Base-by-base conservation (phyloP, 768 basidiomycete genomes). In the Lactarius sp. region DNA sequence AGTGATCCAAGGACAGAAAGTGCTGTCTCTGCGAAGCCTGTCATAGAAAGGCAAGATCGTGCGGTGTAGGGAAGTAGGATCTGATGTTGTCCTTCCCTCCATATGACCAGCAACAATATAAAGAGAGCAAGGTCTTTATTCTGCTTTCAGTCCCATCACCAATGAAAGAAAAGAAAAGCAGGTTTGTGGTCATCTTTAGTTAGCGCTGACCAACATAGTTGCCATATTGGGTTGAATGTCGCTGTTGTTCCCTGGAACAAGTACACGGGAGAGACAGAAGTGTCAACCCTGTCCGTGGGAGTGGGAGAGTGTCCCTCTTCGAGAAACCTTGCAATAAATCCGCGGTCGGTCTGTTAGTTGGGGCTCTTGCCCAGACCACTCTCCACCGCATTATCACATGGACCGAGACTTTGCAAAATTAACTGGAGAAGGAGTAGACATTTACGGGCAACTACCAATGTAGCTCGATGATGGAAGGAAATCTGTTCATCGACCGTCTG, bases 171-270 rank as follows among this genome's bases (percentile, higher is more conserved):
- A 14, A 36, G 27, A 10, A 20, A 14, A 36, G 27, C 58, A 27
- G 31, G n/a, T 8, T 22, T 5, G 39, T 44, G 4, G 16, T 22
- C 36, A n/a, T 1, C 18, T 16, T 52, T 16, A 51, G 47, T 52
- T 16, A 51, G 47, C 18, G 54, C 39, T n/a, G n/a, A 22, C n/a
- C 47, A 5, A 49, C 47, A 27, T 16, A 34, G 7, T 42, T 60
- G 41, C 63, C 63, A 44, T 64, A n/a, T 20, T 55, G 14, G 63
- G 63, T 55, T 63, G 55, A 57, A 63, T 33, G 56, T 49, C 22
- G n/a, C 34, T n/a, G 16, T 44, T 47, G 47, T 49, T 20, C 12
- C 22, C 12, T 44, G 42, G 12, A 44, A 44, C 42, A 42, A 42
- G 42, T 27, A 27, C 22, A 27, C 22, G 1, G 22, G 22, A 2